These are phyloP conservation scores for Elsinoe australis DNA, from an alignment of 2,329 filamentous ascomycete genomes.

Conservation along the genomic window DNA sequence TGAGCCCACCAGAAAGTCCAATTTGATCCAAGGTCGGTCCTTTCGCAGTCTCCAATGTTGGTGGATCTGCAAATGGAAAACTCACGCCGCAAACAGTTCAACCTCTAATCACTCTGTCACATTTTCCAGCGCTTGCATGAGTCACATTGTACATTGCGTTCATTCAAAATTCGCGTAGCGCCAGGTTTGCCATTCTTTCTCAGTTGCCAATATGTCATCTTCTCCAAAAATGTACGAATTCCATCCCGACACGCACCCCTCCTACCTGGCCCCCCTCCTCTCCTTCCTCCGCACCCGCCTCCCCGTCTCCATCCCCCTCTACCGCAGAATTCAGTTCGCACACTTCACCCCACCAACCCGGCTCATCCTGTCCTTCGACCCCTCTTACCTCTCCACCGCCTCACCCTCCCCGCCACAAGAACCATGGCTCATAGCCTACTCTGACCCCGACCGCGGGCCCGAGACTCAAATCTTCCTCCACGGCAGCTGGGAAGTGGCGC, in stretches of 20 bases:
- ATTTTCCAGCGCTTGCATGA: background rate
- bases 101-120: background rate
- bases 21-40: too few relatives aligned
- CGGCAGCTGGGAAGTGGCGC: slow-evolving; percentile 26
- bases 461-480: slow-evolving; percentile 62
- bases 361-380: slow-evolving; percentile 34
- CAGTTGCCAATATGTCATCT: background rate
- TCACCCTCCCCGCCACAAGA: background rate
- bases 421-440: slow-evolving; percentile 49
- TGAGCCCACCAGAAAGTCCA: too few relatives aligned
- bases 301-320: slow-evolving; percentile 53
- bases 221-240: slow-evolving; percentile 3
- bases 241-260: slow-evolving; percentile 29
- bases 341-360: slow-evolving; percentile 32
- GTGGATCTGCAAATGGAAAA: too few relatives aligned
- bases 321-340: slow-evolving; percentile 56
- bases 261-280: slow-evolving; percentile 40
- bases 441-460: slow-evolving; percentile 53
- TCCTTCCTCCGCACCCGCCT: slow-evolving; percentile 44
- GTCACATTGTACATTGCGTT: background rate
- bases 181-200: too few relatives aligned
- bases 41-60: too few relatives aligned
- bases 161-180: too few relatives aligned
- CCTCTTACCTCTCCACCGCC: slow-evolving; percentile 33
- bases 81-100: background rate